Base-by-base conservation (phyloP, 164 flowering plant genomes). In the Hamamelis virginiana region DNA sequence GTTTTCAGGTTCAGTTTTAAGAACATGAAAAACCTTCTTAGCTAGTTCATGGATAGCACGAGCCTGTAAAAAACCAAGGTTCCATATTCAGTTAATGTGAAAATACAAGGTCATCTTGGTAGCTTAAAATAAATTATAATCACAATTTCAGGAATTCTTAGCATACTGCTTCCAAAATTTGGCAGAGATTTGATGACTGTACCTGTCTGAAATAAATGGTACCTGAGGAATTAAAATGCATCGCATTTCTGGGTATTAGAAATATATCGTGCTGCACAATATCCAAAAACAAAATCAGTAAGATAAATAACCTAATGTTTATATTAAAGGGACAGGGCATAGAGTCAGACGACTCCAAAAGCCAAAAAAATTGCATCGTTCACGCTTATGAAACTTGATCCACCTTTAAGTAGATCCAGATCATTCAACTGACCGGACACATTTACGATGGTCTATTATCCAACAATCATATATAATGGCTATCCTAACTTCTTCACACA, bases 201-300 rank as follows among this genome's bases (percentile, higher is more conserved):
- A 91, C 97, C 91, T 89, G 90, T 74, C 82, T 88, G 78, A 78
- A 91, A 48, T 77, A 86, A 21, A 82, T 66, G 61, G 88, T 84
- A 21, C 67, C 47, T 18, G 91, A 65, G 47, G 88, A 72, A 74
- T 91, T 89, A 65, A 87, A 91, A 74, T 75, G 85, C 97, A 89
- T 88, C 15, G 95, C 97, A 73, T 91, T 91, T 75, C 69, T 62
- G 22, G 82, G 69, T 66, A 91, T 88, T 65, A 91, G 64, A 73
- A 84, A 84, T 56, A 73, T 80, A 70, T 91, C 97, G 68, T 74
- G 80, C 97, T 91, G 92, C 82, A 79, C 21, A 52, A 38, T 19
- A 53, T 4, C 28, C 65, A 66, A 45, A 68, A 56, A n/a, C n/a
- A n/a, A 0, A 59, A 46, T 59, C 51, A 71, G 63, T 67, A 25